These are phyloP conservation scores for Leccinum insigne DNA, from an alignment of 1,284 basidiomycete species.

Conservation along the genomic window DNA sequence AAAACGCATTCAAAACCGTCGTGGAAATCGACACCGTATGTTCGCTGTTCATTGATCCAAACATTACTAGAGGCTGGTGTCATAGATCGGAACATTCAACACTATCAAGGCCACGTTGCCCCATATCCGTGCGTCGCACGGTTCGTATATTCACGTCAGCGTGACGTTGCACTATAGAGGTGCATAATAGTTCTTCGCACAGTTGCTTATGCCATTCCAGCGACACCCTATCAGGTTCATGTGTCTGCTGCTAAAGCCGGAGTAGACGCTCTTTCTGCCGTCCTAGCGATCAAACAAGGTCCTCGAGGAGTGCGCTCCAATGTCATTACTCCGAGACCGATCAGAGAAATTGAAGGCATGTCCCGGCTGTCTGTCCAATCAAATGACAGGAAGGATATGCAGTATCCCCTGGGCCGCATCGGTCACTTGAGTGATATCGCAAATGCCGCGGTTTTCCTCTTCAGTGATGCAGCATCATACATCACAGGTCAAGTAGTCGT, in stretches of 20 bases:
- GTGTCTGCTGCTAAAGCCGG: conserved; percentile 96
- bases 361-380: conserved; percentile 44
- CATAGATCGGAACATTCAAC: conserved; percentile 87
- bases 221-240: conserved; percentile 89
- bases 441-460: conserved; percentile 83
- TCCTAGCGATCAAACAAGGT: conserved; percentile 92
- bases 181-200: conserved; percentile 27
- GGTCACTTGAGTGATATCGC: conserved; percentile 79
- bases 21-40: conserved; percentile 91
- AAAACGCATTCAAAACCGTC: conserved; percentile 59
- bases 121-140: conserved; percentile 69
- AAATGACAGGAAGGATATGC: neutral
- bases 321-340: conserved; percentile 89
- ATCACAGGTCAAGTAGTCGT: conserved; percentile 75
- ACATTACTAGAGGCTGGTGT: neutral
- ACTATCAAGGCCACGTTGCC: conserved; percentile 91
- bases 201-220: conserved; percentile 37
- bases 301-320: conserved; percentile 94
- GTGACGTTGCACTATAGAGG: conserved; percentile 91
- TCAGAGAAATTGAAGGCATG: conserved; percentile 85
- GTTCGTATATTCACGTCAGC: conserved; percentile 90
- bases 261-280: conserved; percentile 85
- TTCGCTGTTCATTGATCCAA: conserved; percentile 2
- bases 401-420: conserved; percentile 61
- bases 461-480: conserved; percentile 84